Evolutionary conservation across 768 basidiomycete species (phyloP).

Genomic region (Neoboletus subvelutipes): DNA sequence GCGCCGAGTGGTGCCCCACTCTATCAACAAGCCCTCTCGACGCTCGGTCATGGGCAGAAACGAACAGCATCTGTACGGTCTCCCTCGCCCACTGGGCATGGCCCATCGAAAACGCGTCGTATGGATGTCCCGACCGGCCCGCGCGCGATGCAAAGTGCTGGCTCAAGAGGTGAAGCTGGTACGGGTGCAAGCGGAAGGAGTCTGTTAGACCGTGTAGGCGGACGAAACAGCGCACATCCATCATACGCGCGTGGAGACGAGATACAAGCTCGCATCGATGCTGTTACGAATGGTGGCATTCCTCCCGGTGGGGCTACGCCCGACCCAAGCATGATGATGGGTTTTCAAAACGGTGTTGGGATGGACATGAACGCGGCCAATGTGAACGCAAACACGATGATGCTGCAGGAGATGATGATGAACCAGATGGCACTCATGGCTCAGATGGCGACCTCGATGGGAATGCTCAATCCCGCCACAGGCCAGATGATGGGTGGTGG

Average conservation of each 20-base stretch:
- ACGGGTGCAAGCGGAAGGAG: constrained; percentile 47
- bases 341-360: constrained; percentile 43
- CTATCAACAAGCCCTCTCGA: constrained; percentile 77
- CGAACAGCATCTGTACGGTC: constrained; percentile 66
- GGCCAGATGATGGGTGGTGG: constrained; percentile 57
- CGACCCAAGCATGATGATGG: constrained; percentile 45
- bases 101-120: constrained; percentile 69
- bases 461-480: constrained; percentile 62
- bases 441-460: constrained; percentile 85
- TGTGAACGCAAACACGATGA: constrained; percentile 60
- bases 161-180: constrained; percentile 17
- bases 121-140: constrained; percentile 83
- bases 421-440: constrained; percentile 92
- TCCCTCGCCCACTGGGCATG: constrained; percentile 57
- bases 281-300: constrained; percentile 57
- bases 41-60: constrained; percentile 54
- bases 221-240: constrained; percentile 39
- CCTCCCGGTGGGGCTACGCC: constrained; percentile 34
- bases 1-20: constrained; percentile 39
- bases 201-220: constrained; percentile 81
- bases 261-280: constrained; percentile 78
- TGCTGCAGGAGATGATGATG: constrained; percentile 90
- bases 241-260: constrained; percentile 52
- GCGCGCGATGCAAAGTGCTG: constrained; percentile 63
- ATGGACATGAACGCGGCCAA: constrained; percentile 47